Evolutionary conservation across 2,329 filamentous ascomycete species (phyloP), one percentile per base, ranked within the genome.

Genomic region (Xylaria sp.): DNA sequence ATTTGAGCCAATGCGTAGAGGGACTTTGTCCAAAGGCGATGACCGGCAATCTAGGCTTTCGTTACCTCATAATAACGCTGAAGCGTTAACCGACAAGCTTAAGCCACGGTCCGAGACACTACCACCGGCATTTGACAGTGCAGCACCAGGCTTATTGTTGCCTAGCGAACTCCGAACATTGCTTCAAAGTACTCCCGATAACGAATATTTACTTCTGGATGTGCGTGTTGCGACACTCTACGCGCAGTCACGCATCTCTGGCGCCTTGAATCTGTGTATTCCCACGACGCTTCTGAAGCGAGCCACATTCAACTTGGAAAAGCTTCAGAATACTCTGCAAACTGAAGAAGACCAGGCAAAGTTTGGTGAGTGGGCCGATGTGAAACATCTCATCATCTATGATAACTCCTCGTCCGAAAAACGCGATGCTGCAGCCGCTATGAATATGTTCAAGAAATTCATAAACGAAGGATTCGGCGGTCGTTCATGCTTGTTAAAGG

Each of bases 361-460:
- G 67, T 97, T 99, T 75, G 85, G 91, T 20, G 85, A 85, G 44
- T 98, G 96, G 96, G 87, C 83, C 65, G 85, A 88, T 7, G 90
- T 90, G 73, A 89, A 89, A 68, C 88, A 90, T 76, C 93, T 99
- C 23, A 85, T 98, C 44, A 93, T 97, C 0, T 98, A 98, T 76
- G 96, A 98, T 78, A 87, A 89, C 17, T 87, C 87, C 63, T 96
- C 94, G 0, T 83, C 87, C 0, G 90, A 94, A 65, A 86, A 91
- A 76, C 93, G 94, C 71, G 96, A 99, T 78, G 93, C 94, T 0
- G 83, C 88, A 1, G 89, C 92, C 5, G 92, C 94, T 31, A 84
- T 93, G 73, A 97, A 97, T 78, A 97, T 96, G 70, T 86, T 97
- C 28, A 97, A 94, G 79, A 99, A 99, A 77, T 99, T 99, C 75